phyloP scores from a whole-genome alignment of 495 filamentous ascomycete genomes.

The Penicillium simplicissimum region DNA sequence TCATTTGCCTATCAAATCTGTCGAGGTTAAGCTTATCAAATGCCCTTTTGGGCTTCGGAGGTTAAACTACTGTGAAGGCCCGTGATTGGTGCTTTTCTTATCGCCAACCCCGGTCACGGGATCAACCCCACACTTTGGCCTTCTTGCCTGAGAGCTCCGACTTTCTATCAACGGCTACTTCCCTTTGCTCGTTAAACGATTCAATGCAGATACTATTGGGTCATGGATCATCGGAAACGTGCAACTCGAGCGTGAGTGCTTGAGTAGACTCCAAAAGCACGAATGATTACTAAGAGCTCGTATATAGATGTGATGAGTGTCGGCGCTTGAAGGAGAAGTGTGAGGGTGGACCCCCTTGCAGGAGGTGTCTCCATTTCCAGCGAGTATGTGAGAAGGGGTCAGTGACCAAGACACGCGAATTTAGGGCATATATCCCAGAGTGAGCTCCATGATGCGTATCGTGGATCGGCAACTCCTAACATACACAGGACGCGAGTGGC shows the following conservation, averaged over 20 bases:
- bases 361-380: not conserved
- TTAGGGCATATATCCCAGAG: not conserved
- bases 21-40: not conserved
- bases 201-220: not conserved
- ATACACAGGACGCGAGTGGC: constrained; percentile 15
- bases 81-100: constrained; percentile 1
- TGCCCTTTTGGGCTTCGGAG: not conserved
- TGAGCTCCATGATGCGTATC: not conserved
- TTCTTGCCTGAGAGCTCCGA: not conserved
- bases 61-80: not conserved
- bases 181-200: not conserved
- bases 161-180: not conserved
- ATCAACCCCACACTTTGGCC: not conserved
- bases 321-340: constrained; percentile 4
- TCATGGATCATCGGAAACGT: not conserved
- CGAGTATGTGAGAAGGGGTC: not conserved
- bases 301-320: constrained; percentile 8
- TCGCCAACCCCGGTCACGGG: not conserved
- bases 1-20: too few species aligned
- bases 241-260: not conserved
- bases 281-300: not conserved
- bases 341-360: constrained; percentile 10
- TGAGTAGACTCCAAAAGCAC: too few species aligned
- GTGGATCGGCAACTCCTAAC: not conserved
- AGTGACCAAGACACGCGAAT: not conserved